These are phyloP conservation scores for Erigeron canadensis DNA, from an alignment of 129 eudicot species.

Conservation along the genomic window DNA sequence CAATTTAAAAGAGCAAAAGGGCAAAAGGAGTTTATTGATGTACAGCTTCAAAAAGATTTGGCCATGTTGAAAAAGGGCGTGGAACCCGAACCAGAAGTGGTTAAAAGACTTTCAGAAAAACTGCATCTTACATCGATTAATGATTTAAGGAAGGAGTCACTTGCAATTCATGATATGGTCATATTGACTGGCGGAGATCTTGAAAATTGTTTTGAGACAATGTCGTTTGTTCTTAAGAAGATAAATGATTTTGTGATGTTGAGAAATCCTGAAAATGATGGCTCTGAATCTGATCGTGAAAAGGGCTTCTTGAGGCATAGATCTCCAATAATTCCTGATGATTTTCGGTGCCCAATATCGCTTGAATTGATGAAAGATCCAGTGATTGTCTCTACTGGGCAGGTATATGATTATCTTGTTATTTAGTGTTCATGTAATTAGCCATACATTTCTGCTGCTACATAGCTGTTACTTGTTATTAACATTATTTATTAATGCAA, in stretches of 20 bases:
- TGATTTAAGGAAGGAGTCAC: slow-evolving; percentile 8
- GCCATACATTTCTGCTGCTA: too few species aligned
- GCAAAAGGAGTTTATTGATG: background rate
- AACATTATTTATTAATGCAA: too few species aligned
- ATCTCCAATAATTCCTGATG: slow-evolving; percentile 9
- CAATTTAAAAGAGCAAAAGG: slow-evolving; percentile 16
- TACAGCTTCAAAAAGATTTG: slow-evolving; percentile 10
- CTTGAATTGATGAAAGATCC: slow-evolving; percentile 14
- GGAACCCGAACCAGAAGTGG: background rate
- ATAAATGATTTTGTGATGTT: slow-evolving; percentile 7
- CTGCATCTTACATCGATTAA: slow-evolving; percentile 10
- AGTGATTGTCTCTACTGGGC: slow-evolving; percentile 4
- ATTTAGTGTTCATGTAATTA: background rate
- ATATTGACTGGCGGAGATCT: background rate
- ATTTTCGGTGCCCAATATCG: slow-evolving; percentile 10
- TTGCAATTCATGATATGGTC: slow-evolving; percentile 10
- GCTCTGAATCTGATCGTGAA: slow-evolving; percentile 6
- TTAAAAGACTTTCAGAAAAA: slow-evolving; percentile 11
- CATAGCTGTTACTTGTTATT: too few species aligned
- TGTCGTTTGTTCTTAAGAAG: slow-evolving; percentile 13
- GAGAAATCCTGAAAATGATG: background rate
- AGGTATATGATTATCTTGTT: background rate
- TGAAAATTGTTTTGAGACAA: slow-evolving; percentile 5
- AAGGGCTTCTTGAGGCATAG: slow-evolving; percentile 1
- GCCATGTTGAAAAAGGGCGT: background rate